These are phyloP conservation scores for Ascodesmis nigricans DNA, from an alignment of 495 filamentous ascomycete species.

Conservation along the genomic window DNA sequence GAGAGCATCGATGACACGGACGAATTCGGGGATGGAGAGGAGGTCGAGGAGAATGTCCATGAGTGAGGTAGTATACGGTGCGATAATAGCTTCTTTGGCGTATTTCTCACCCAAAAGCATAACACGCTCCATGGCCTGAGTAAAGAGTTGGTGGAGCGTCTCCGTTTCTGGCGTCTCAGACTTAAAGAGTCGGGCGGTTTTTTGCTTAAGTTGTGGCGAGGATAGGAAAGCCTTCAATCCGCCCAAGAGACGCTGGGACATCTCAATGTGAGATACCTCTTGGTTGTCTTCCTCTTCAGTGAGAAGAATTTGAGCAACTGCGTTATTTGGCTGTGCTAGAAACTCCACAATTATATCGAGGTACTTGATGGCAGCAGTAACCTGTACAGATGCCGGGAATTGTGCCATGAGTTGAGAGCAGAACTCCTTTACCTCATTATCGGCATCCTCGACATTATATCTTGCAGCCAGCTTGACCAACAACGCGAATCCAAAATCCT, in stretches of 20 bases:
- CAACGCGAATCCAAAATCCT: conserved; percentile 58
- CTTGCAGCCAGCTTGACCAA: conserved; percentile 49
- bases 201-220: conserved; percentile 27
- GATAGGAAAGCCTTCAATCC: conserved; percentile 33
- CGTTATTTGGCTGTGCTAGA: conserved; percentile 40
- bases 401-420: conserved; percentile 12
- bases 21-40: conserved; percentile 61
- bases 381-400: conserved; percentile 27
- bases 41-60: conserved; percentile 54
- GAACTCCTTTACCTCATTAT: conserved; percentile 19
- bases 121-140: conserved; percentile 43
- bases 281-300: conserved; percentile 38
- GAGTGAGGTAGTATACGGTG: conserved; percentile 32
- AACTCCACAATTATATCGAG: conserved; percentile 49
- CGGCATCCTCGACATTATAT: conserved; percentile 33
- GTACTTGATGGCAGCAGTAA: conserved; percentile 48
- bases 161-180: conserved; percentile 26
- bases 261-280: conserved; percentile 33
- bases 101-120: conserved; percentile 38
- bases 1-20: conserved; percentile 58
- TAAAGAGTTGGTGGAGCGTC: conserved; percentile 43
- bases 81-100: conserved; percentile 38
- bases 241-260: conserved; percentile 39
- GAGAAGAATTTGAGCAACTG: conserved; percentile 45
- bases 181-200: conserved; percentile 24